Conservation (phyloP, 106 monocot species). For the Chionographis japonica region DNA sequence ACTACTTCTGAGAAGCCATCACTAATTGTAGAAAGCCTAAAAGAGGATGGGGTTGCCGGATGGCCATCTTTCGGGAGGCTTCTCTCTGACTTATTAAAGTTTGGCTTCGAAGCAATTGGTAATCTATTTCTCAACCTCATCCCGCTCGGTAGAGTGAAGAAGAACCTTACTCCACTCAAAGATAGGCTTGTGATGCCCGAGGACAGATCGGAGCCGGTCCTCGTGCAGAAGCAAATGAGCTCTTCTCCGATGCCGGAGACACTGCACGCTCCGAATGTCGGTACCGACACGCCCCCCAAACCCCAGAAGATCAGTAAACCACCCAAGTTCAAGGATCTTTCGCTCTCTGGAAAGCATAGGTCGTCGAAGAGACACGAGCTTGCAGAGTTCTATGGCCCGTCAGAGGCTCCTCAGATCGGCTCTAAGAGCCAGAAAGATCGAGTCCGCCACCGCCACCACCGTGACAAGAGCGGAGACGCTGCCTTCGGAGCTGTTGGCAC, state of each 20-base stretch:
- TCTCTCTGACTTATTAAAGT: conserved; percentile 43
- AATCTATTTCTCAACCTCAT: conserved; percentile 43
- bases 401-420: conserved; percentile 36
- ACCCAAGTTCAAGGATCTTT: conserved; percentile 64
- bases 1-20: conserved; percentile 21
- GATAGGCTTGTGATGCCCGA: conserved; percentile 78
- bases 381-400: conserved; percentile 68
- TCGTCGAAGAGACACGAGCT: conserved; percentile 81
- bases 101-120: conserved; percentile 42
- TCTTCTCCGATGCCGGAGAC: conserved; percentile 36
- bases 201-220: conserved; percentile 40
- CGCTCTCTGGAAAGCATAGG: conserved; percentile 56
- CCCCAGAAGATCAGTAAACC: conserved; percentile 59
- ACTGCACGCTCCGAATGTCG: conserved; percentile 18
- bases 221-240: conserved; percentile 43
- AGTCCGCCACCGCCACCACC: conserved; percentile 53
- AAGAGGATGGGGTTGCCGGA: conserved; percentile 64
- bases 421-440: conserved; percentile 74
- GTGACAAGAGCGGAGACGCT: conserved; percentile 60
- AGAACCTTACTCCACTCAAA: conserved; percentile 64
- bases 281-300: conserved; percentile 38
- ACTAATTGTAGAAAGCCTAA: conserved; percentile 58
- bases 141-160: conserved; percentile 42
- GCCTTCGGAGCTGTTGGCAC: conserved; percentile 21
- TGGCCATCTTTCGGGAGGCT: conserved; percentile 70